These are phyloP conservation scores for Fusarium praegraminearum DNA, from an alignment of 2,329 filamentous ascomycete genomes.

Conservation along the genomic window DNA sequence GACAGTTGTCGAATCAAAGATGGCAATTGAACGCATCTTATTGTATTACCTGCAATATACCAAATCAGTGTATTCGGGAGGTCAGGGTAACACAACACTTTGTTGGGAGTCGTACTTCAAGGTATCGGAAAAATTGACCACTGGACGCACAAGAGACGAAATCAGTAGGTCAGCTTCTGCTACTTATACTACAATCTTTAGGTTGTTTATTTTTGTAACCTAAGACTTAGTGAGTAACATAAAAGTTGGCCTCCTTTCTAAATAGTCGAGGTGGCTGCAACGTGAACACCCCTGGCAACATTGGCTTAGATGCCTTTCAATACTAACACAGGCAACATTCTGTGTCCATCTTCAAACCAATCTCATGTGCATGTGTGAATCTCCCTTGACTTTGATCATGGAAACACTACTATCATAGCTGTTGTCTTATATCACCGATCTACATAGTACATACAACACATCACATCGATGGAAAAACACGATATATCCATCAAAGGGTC, in stretches of 20 bases:
- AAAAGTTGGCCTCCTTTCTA: too few relatives aligned
- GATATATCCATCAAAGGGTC: slow-evolving; percentile 17
- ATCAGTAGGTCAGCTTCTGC: too few relatives aligned
- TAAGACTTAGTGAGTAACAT: too few relatives aligned
- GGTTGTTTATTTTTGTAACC: too few relatives aligned
- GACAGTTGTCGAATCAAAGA: slow-evolving; percentile 15
- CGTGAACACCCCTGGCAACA: neutral
- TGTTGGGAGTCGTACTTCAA: neutral
- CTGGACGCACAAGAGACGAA: too few relatives aligned
- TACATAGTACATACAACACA: neutral
- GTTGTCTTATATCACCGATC: neutral
- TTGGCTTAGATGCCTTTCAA: neutral
- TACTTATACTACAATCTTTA: too few relatives aligned
- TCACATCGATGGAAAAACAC: slow-evolving; percentile 2
- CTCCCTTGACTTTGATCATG: neutral
- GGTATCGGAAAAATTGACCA: too few relatives aligned
- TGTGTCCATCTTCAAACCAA: neutral
- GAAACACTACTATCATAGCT: neutral
- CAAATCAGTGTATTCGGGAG: neutral
- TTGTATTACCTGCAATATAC: slow-evolving; percentile 12
- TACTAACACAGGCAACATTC: neutral
- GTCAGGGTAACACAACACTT: neutral
- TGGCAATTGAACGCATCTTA: neutral
- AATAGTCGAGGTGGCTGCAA: neutral
- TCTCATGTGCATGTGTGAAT: neutral